Evolutionary conservation across 2,329 filamentous ascomycete genomes (phyloP).

Genomic region (Pseudogymnoascus sp.): DNA sequence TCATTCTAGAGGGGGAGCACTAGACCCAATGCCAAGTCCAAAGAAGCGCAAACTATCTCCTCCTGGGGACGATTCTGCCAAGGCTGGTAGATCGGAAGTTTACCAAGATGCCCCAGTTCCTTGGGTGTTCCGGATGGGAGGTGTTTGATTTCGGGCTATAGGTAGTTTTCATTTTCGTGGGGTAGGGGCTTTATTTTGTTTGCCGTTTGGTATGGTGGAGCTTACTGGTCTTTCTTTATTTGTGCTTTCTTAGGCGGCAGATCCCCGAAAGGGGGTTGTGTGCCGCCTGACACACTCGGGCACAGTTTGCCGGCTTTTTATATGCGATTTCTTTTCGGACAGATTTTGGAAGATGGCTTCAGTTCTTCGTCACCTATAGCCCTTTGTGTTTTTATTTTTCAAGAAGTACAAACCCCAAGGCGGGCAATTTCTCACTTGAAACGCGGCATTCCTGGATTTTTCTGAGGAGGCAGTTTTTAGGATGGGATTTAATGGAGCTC

Average conservation of each 20-base stretch:
- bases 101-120: neutral
- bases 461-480: neutral
- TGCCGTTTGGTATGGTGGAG: neutral
- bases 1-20: neutral
- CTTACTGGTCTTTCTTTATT: neutral
- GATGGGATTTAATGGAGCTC: neutral
- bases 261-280: neutral
- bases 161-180: neutral
- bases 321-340: neutral
- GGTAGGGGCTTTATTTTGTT: neutral
- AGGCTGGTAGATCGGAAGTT: neutral
- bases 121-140: neutral
- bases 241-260: neutral
- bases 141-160: neutral
- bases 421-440: neutral
- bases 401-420: neutral
- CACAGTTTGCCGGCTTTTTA: neutral
- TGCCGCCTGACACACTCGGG: neutral
- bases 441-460: neutral
- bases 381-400: neutral
- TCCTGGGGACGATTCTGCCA: neutral
- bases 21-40: neutral
- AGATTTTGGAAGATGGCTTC: neutral
- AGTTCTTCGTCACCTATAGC: slow-evolving; percentile 1
- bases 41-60: neutral